Percentiles rank a stretch among this genome's conserved stretches.
phyloP scores from a whole-genome alignment of 1,139 yeast species.

The Yamadazyma taylorii region DNA sequence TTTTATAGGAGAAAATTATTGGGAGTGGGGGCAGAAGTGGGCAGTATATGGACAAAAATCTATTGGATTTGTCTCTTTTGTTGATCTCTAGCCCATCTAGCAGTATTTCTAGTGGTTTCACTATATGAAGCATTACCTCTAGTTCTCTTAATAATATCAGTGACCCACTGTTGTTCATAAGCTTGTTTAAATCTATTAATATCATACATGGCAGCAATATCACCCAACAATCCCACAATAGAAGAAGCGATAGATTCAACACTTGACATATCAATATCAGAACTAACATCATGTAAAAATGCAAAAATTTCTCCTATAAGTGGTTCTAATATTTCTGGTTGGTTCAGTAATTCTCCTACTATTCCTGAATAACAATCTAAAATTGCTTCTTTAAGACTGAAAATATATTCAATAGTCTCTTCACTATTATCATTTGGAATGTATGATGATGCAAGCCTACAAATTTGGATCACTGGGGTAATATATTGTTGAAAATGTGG shows the following conservation, averaged over 20 bases:
- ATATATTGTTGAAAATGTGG: constrained; percentile 71
- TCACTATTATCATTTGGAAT: constrained; percentile 60
- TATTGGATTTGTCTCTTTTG: constrained; percentile 53
- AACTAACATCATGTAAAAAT: constrained; percentile 60
- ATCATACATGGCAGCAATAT: constrained; percentile 83
- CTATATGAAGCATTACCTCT: constrained; percentile 62
- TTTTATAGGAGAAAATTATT: too few species aligned
- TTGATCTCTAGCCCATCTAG: constrained; percentile 95
- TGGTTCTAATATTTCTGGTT: constrained; percentile 65
- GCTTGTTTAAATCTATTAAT: constrained; percentile 67
- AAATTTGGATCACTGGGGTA: constrained; percentile 72
- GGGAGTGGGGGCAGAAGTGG: too few species aligned
- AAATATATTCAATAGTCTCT: constrained; percentile 77
- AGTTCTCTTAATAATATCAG: constrained; percentile 73
- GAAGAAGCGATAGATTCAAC: constrained; percentile 72
- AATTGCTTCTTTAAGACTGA: constrained; percentile 77
- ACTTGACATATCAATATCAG: constrained; percentile 57
- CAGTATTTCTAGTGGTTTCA: constrained; percentile 77
- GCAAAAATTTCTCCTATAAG: constrained; percentile 70
- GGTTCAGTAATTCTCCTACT: constrained; percentile 77
- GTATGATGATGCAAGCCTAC: constrained; percentile 54
- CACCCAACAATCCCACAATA: constrained; percentile 89
- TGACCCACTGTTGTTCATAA: constrained; percentile 74
- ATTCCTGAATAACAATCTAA: constrained; percentile 95
- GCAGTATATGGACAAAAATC: too few species aligned